Base-by-base conservation (phyloP, 148 eudicot species). In the Nepenthes gracilis region DNA sequence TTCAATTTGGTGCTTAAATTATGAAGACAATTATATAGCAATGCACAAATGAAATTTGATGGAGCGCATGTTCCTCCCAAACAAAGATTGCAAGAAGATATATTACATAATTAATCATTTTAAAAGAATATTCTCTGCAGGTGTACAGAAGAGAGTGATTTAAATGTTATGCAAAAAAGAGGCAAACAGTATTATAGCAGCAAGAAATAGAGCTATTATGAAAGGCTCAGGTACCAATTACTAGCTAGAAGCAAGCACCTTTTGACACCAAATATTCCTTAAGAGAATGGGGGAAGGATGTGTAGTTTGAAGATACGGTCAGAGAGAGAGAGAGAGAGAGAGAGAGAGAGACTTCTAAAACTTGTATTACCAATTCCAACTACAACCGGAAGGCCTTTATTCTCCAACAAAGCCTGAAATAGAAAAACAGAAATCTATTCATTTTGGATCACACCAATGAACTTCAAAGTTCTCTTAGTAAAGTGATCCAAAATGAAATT, bases 381-480 rank as follows among this genome's bases (percentile, higher is more conserved):
- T 72, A 89, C 77, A 56, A 93, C 77, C 8, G 99, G 99, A 58
- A 72, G 85, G 58, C 95, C 99, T 75, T 88, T 93, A 62, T 81
- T 83, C 82, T 93, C 99, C 72, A 93, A 68, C 65, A 93, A 68
- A 68, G 95, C 95, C 99, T 93, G 84, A 64, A 77, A 76, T 9
- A 40, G 15, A 43, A 65, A 14, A 56, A 35, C 43, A 10, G 50
- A 76, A 69, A 50, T 23, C 58, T 32, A 38, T 47, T 9, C 45
- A 33, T 49, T 57, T 11, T 54, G 7, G 33, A 71, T 50, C 45
- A 35, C 4, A 37, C 43, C 33, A 54, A 38, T 57, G 47, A 49
- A 8, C 45, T 8, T 8, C 8, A 8, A 4, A 36, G 48, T 37
- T 35, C 54, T 33, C 47, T 49, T 47, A 35, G 4, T 23, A 12